Percentiles rank a stretch among this genome's conserved stretches.
These are phyloP conservation scores for Pittosporum tobira DNA, from an alignment of 129 eudicot genomes.

Conservation along the genomic window DNA sequence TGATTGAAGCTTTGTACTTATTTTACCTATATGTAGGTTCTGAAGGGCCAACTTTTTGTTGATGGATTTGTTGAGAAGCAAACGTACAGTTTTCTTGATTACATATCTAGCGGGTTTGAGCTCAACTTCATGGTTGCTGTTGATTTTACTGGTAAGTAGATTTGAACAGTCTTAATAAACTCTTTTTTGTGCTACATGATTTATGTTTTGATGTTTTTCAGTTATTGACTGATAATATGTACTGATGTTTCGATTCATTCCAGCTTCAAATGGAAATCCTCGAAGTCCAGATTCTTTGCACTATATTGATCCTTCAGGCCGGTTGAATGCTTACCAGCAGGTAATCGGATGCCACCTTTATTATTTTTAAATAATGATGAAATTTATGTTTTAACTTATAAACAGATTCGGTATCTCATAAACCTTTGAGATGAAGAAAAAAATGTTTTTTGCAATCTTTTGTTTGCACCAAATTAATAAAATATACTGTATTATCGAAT, in stretches of 20 bases:
- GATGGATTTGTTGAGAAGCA: conserved; percentile 57
- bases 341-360: conserved; percentile 20
- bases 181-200: not conserved
- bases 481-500: not conserved
- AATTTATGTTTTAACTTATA: too few relatives aligned
- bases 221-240: too few relatives aligned
- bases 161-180: not conserved
- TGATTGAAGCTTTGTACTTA: not conserved
- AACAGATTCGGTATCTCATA: too few relatives aligned
- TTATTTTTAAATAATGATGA: not conserved
- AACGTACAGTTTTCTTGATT: conserved; percentile 73
- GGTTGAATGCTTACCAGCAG: conserved; percentile 77
- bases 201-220: not conserved
- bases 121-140: conserved; percentile 97
- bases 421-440: too few relatives aligned
- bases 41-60: conserved; percentile 75
- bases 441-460: too few relatives aligned
- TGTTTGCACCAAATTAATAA: not conserved
- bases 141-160: conserved; percentile 77
- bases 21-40: conserved; percentile 62
- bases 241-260: not conserved
- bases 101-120: conserved; percentile 80
- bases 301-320: conserved; percentile 68
- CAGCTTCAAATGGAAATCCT: conserved; percentile 92
- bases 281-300: conserved; percentile 53